A percentile compares a stretch with the other conserved stretches of the same genome.
phyloP scores from a whole-genome alignment of 768 basidiomycete genomes.

The Lactarius akahatsu region DNA sequence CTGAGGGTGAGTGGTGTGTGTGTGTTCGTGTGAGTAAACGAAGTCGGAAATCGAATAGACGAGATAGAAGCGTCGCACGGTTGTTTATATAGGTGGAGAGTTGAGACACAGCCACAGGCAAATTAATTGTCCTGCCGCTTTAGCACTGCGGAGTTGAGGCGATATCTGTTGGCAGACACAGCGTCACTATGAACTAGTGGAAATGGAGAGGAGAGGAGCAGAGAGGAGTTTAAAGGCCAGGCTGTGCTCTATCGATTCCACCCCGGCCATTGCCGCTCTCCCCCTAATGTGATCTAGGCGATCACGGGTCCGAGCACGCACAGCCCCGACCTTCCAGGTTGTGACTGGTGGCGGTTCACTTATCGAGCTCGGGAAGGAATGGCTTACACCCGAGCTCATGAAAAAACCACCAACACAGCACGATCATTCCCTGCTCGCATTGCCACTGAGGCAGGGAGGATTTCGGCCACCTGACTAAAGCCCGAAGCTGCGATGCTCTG shows the following conservation, averaged over 20 bases:
- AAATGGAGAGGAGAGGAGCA: background rate
- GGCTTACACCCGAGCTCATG: background rate
- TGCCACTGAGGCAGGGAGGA: background rate
- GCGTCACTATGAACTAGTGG: background rate
- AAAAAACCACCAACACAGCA: background rate
- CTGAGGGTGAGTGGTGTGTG: background rate
- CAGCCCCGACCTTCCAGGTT: background rate
- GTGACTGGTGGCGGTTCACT: background rate
- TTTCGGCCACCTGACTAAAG: too few species aligned
- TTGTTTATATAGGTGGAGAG: background rate
- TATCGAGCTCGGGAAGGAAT: background rate
- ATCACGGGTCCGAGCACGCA: background rate
- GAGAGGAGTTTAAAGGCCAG: background rate
- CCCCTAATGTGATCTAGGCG: too few species aligned
- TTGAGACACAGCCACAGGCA: background rate
- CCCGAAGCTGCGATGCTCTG: too few species aligned
- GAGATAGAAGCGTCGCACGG: background rate
- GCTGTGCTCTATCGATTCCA: conserved; percentile 5
- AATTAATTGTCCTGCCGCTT: background rate
- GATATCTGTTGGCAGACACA: background rate
- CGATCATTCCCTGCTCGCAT: background rate
- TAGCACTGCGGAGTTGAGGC: background rate
- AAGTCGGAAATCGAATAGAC: background rate
- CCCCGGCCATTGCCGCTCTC: too few species aligned
- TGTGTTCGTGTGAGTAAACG: background rate